phyloP scores from a whole-genome alignment of 2,329 filamentous ascomycete genomes.

The Xylaria arbuscula region DNA sequence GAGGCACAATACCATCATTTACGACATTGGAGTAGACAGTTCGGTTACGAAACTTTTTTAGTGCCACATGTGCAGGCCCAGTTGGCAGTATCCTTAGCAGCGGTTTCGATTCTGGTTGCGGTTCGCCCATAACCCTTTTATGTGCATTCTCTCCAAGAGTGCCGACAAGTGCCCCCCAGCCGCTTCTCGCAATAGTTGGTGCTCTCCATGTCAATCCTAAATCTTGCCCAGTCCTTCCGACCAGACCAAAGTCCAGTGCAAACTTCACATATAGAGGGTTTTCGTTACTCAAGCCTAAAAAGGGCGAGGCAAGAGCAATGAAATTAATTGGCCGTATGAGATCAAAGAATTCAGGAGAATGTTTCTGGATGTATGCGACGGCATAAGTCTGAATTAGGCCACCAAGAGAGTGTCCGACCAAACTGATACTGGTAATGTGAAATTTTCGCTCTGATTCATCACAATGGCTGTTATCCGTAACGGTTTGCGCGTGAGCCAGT shows the following conservation, averaged over 20 bases:
- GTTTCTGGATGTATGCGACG: slow-evolving; percentile 95
- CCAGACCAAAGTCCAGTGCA: slow-evolving; percentile 93
- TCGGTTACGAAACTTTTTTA: slow-evolving; percentile 88
- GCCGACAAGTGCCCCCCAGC: slow-evolving; percentile 88
- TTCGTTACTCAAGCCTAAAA: slow-evolving; percentile 93
- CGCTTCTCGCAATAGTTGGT: slow-evolving; percentile 83
- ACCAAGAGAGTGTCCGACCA: slow-evolving; percentile 90
- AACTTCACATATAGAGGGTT: slow-evolving; percentile 98
- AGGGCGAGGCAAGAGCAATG: slow-evolving; percentile 85
- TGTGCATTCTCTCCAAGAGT: slow-evolving; percentile 78
- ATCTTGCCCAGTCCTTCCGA: slow-evolving; percentile 96
- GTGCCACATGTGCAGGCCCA: slow-evolving; percentile 86
- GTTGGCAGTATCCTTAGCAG: slow-evolving; percentile 89
- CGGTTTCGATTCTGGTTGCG: slow-evolving; percentile 86
- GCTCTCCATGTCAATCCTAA: slow-evolving; percentile 94
- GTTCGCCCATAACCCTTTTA: slow-evolving; percentile 67
- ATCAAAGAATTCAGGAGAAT: slow-evolving; percentile 91
- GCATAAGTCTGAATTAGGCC: slow-evolving; percentile 93
- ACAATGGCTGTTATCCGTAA: slow-evolving; percentile 59
- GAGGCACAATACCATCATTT: slow-evolving; percentile 95
- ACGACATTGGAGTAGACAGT: slow-evolving; percentile 98
- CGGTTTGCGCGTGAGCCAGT: slow-evolving; percentile 70
- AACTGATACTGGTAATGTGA: slow-evolving; percentile 92
- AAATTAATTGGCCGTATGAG: slow-evolving; percentile 90
- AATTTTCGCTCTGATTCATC: slow-evolving; percentile 68